Percentiles rank a stretch among this genome's conserved stretches.
These are phyloP conservation scores for Phytopythium chamaehyphon DNA, from an alignment of 352 stramenopile species.

Conservation along the genomic window DNA sequence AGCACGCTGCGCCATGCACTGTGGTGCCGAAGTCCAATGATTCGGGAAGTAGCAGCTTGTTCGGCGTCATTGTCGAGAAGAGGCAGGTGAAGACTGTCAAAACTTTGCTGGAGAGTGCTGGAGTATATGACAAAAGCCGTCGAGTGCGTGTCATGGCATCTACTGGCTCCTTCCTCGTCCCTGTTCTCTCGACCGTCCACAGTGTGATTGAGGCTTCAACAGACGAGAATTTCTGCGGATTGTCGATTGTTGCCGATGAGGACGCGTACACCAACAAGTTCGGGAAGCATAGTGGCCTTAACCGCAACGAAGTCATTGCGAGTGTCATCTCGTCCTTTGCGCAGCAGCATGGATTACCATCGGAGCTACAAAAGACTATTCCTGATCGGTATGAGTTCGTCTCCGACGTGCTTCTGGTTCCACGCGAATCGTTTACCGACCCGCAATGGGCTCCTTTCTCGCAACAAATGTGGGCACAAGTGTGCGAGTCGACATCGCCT, in stretches of 20 bases:
- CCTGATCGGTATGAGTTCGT: constrained; percentile 81
- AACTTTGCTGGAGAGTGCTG: constrained; percentile 52
- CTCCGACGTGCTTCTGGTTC: constrained; percentile 64
- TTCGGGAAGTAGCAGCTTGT: no score
- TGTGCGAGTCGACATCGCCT: constrained; percentile 49
- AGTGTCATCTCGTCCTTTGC: constrained; percentile 52
- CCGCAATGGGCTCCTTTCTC: constrained; percentile 48
- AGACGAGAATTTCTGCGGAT: constrained; percentile 23
- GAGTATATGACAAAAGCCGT: constrained; percentile 78
- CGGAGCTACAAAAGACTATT: constrained; percentile 26
- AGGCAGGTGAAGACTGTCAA: constrained; percentile 76
- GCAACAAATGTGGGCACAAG: constrained; percentile 57
- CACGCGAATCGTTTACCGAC: constrained; percentile 60
- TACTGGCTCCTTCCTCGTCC: constrained; percentile 44
- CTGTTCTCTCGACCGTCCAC: constrained; percentile 41
- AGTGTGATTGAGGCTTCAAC: constrained; percentile 15
- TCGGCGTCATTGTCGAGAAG: constrained; percentile 55
- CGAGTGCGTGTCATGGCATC: constrained; percentile 43
- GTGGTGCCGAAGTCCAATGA: no score
- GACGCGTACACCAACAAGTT: constrained; percentile 76
- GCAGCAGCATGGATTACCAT: constrained; percentile 35
- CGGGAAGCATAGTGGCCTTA: constrained; percentile 61
- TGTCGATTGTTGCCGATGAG: constrained; percentile 45
- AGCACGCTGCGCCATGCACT: no score
- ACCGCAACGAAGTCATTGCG: constrained; percentile 69